Base-by-base conservation (phyloP, 768 basidiomycete genomes). In the Crepidotus variabilis region DNA sequence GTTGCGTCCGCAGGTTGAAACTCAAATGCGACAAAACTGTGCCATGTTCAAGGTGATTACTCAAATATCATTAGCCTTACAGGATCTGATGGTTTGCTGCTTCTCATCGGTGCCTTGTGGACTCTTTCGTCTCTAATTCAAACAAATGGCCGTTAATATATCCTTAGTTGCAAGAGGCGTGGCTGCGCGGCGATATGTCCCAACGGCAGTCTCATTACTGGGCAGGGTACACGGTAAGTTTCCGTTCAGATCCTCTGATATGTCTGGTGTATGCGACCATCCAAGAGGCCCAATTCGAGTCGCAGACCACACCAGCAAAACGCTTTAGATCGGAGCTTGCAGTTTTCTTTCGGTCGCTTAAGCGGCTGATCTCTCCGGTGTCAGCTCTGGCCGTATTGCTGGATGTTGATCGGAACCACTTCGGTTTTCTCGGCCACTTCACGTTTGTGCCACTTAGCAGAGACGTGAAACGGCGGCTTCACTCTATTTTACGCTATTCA, bases 111-210 rank as follows among this genome's bases (percentile, higher is more conserved):
- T 21, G 7, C 11, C 35, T 23, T 23, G 20, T 57, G 34, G 6
- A 6, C 20, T 47, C 47, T 33, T 20, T 23, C 55, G 14, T 24
- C 8, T 11, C 22, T 47, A 34, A 18, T 36, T 13, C 11, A 43
- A 1, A 22, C 28, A 16, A 10, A 34, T 34, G 9, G 18, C 43
- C 22, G 14, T 23, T 36, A 9, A 51, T 51, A 9, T 36, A 36
- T 23, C 47, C 33, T 32, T 56, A 80, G 79, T 51, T 86, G 88
- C 67, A 88, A 84, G 65, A 82, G 88, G 43, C 75, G 88, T 61
- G 88, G 88, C 24, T 90, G 88, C 63, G 81, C 85, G 5, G 84
- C 85, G 10, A 90, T 91, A 53, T 91, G 89, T 70, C 88, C 87
- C 2, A 89, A 89, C 62, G 88, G 87, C 28, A 87, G 85, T 64